Evolutionary conservation across 2,329 filamentous ascomycete genomes (phyloP).

Genomic region (Hypomyces perniciosus): DNA sequence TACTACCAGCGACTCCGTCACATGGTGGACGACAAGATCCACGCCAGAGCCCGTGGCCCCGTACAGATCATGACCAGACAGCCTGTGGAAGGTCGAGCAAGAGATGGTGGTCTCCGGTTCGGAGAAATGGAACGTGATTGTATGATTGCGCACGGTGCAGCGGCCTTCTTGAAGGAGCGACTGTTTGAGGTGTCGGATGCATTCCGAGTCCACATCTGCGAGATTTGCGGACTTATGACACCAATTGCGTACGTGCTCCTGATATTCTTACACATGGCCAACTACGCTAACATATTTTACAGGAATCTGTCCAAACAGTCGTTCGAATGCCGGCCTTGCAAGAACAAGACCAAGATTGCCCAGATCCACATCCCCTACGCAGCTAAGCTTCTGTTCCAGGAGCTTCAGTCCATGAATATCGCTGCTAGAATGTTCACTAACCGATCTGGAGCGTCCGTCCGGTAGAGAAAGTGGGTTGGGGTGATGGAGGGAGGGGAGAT

Average conservation of each 20-base stretch:
- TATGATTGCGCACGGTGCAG: constrained; percentile 99
- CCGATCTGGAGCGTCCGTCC: constrained; percentile 66
- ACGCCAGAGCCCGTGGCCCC: constrained; percentile 93
- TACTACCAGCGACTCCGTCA: constrained; percentile 98
- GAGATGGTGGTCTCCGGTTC: constrained; percentile 97
- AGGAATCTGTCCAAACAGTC: constrained; percentile 92
- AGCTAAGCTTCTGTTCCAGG: constrained; percentile 96
- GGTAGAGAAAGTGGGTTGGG: constrained; percentile 35
- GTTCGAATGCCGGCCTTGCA: constrained; percentile 95
- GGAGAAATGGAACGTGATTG: constrained; percentile 99
- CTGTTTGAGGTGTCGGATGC: constrained; percentile 97
- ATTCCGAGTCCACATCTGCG: constrained; percentile 96
- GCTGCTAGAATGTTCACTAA: constrained; percentile 95
- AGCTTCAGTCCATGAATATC: constrained; percentile 97
- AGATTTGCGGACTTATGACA: constrained; percentile 98
- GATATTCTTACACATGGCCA: neutral
- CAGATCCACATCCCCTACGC: constrained; percentile 98
- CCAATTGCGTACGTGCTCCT: constrained; percentile 80
- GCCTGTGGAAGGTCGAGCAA: constrained; percentile 94
- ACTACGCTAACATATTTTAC: constrained; percentile 28
- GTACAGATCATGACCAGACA: constrained; percentile 96
- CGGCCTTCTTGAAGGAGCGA: constrained; percentile 93
- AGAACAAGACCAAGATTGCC: constrained; percentile 98
- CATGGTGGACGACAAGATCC: constrained; percentile 99
- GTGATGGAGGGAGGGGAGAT: constrained; percentile 6